Evolutionary conservation across 2,329 filamentous ascomycete species (phyloP).

Genomic region (Fusarium sp.): DNA sequence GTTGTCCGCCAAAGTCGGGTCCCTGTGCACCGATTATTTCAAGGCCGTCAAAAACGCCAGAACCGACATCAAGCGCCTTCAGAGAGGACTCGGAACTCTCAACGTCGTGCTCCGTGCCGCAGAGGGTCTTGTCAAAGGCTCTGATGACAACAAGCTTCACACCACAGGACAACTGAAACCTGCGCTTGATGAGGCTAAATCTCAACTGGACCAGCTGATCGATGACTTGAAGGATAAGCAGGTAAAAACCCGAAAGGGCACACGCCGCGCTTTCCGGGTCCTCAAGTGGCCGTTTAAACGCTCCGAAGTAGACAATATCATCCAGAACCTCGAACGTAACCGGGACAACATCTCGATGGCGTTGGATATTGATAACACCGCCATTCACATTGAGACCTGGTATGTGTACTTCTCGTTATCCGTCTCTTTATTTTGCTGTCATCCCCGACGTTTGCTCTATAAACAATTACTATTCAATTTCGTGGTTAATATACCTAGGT

Average conservation of each 20-base stretch:
- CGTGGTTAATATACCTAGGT: too few species aligned
- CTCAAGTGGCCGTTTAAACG: conserved; percentile 24
- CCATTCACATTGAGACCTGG: not conserved
- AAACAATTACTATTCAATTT: too few species aligned
- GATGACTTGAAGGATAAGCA: not conserved
- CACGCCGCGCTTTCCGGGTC: conserved; percentile 18
- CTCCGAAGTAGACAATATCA: conserved; percentile 6
- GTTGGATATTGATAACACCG: conserved; percentile 17
- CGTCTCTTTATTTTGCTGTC: not conserved
- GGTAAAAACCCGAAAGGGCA: not conserved
- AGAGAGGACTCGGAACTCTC: not conserved
- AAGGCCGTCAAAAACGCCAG: conserved; percentile 5
- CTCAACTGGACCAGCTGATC: not conserved
- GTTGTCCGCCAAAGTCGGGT: not conserved
- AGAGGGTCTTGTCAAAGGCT: not conserved
- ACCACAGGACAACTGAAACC: not conserved
- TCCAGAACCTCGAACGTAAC: not conserved
- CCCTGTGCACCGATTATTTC: not conserved
- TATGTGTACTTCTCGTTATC: not conserved
- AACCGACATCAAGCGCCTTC: conserved; percentile 12
- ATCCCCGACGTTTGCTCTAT: not conserved
- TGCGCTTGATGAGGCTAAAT: not conserved
- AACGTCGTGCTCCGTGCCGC: not conserved
- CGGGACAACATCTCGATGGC: not conserved
- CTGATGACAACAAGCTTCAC: not conserved